phyloP scores from a whole-genome alignment of 495 filamentous ascomycete genomes.

The Trichoderma asperelloides region DNA sequence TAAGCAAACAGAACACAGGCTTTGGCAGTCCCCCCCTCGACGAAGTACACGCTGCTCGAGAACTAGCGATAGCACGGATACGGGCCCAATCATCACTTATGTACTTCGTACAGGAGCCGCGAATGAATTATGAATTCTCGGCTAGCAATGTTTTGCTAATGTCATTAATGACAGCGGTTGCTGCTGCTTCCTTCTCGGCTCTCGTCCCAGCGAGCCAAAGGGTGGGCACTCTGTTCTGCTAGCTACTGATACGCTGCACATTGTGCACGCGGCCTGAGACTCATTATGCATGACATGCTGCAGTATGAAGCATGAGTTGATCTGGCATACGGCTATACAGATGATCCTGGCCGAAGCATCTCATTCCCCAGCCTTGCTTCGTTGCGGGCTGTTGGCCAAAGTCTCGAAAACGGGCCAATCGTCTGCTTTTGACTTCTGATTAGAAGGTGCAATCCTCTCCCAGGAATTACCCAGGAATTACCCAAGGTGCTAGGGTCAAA shows the following conservation, averaged over 20 bases:
- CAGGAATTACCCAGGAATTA: neutral
- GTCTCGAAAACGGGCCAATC: neutral
- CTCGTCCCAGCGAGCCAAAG: neutral
- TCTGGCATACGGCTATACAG: slow-evolving; percentile 3
- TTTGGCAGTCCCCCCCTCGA: neutral
- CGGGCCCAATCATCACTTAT: neutral
- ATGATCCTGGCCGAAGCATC: neutral
- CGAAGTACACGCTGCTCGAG: too few relatives aligned
- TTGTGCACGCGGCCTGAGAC: neutral
- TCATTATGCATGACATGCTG: slow-evolving; percentile 7
- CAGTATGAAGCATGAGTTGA: neutral
- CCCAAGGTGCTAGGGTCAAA: too few relatives aligned
- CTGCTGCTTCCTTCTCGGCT: neutral
- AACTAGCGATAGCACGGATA: neutral
- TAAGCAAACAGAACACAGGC: neutral
- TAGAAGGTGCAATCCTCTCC: neutral
- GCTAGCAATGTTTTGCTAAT: neutral
- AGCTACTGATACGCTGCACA: neutral
- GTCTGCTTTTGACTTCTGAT: neutral
- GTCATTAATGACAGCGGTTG: neutral
- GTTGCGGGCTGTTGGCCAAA: neutral
- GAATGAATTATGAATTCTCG: neutral
- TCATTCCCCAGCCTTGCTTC: neutral
- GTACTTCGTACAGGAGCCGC: neutral
- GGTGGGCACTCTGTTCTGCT: neutral